phyloP scores from a whole-genome alignment of 2,329 filamentous ascomycete species.

The Talaromyces islandicus region DNA sequence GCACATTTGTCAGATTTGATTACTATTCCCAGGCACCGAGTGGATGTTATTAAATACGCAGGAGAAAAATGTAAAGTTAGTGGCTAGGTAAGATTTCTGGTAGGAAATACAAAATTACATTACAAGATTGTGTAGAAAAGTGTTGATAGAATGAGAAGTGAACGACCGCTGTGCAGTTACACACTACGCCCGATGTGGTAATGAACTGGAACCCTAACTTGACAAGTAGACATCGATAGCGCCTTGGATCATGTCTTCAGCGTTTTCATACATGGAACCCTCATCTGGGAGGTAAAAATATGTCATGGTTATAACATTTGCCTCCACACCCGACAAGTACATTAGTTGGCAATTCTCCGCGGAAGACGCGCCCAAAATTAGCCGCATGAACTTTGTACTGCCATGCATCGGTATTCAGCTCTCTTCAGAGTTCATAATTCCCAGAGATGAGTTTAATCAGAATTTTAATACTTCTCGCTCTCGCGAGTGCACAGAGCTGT shows the following conservation, averaged over 20 bases:
- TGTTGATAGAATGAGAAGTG: background rate
- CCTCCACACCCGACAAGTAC: background rate
- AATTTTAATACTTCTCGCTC: background rate
- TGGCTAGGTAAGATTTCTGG: background rate
- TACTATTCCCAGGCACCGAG: background rate
- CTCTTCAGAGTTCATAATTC: background rate
- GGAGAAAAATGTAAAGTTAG: background rate
- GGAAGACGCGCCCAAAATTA: background rate
- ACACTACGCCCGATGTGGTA: background rate
- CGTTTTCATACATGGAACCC: background rate
- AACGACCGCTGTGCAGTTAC: background rate
- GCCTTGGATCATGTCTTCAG: background rate
- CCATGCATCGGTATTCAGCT: background rate
- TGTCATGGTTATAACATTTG: background rate
- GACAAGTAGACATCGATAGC: background rate
- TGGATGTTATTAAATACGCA: background rate
- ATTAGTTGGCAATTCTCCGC: background rate
- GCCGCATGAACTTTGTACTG: background rate
- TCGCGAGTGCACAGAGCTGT: background rate
- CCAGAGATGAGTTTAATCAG: background rate
- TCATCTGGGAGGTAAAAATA: background rate
- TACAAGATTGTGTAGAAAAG: background rate
- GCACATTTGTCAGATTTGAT: background rate
- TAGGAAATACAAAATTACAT: background rate
- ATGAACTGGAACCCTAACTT: background rate